These are phyloP conservation scores for Yarrowia sp. DNA, from an alignment of 805 yeast genomes.

Conservation along the genomic window DNA sequence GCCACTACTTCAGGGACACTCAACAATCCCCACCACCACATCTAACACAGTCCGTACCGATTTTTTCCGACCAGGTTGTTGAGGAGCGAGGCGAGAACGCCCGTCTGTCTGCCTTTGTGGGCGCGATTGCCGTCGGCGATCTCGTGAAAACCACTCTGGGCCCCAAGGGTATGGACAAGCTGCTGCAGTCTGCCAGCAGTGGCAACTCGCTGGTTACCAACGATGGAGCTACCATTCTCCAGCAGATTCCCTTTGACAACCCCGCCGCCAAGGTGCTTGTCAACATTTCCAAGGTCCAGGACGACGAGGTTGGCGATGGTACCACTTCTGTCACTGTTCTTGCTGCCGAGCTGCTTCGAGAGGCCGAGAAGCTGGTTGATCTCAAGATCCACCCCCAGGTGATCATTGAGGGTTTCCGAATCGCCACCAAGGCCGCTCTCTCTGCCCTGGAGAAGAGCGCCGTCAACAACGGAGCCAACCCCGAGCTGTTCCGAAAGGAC, in stretches of 20 bases:
- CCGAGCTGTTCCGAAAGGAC: constrained; percentile 72
- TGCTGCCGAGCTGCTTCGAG: constrained; percentile 94
- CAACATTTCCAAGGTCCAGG: constrained; percentile 94
- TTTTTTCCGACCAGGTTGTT: constrained; percentile 95
- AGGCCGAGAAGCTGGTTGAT: constrained; percentile 91
- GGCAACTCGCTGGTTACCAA: constrained; percentile 85
- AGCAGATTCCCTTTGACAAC: constrained; percentile 91
- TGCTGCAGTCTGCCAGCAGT: constrained; percentile 84
- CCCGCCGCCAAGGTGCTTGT: constrained; percentile 98
- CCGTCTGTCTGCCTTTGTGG: constrained; percentile 94
- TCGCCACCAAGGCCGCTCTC: constrained; percentile 86
- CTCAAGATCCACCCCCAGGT: constrained; percentile 97
- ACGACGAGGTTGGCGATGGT: constrained; percentile 98
- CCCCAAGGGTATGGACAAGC: constrained; percentile 98
- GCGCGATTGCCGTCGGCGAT: constrained; percentile 99
- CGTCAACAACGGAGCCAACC: constrained; percentile 68
- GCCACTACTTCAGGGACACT: too few relatives aligned
- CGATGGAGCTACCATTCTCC: constrained; percentile 97
- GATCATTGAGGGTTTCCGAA: constrained; percentile 92
- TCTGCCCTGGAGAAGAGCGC: constrained; percentile 78
- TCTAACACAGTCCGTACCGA: constrained; percentile 71
- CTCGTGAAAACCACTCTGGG: constrained; percentile 93
- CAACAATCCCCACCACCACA: background rate
- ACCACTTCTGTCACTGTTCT: constrained; percentile 93
- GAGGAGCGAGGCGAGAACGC: constrained; percentile 99